Conservation (phyloP, 148 eudicot species). For the Vaccinium myrtillus region DNA sequence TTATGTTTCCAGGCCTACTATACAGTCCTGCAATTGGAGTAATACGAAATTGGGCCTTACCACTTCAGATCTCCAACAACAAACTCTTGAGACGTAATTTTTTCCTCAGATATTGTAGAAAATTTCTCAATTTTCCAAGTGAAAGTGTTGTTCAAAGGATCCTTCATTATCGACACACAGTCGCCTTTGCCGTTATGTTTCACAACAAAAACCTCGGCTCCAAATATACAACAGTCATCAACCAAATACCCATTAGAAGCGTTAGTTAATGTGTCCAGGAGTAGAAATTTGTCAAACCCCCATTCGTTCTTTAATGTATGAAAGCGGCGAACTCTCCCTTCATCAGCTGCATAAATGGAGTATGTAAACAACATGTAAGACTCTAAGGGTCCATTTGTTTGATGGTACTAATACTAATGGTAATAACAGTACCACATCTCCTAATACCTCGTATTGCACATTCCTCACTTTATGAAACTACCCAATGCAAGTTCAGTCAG, state of each 20-base stretch:
- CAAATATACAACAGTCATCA: conserved; percentile 5
- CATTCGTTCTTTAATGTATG: neutral
- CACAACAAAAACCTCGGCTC: neutral
- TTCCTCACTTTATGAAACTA: too few species aligned
- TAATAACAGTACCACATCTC: too few species aligned
- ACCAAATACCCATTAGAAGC: conserved; percentile 6
- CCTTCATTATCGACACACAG: neutral
- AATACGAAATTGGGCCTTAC: neutral
- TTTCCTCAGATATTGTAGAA: too few species aligned
- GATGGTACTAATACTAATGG: too few species aligned
- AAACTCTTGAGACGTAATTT: neutral
- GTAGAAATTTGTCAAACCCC: conserved; percentile 8
- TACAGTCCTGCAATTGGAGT: too few species aligned
- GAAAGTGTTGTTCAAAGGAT: neutral
- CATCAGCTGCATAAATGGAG: neutral
- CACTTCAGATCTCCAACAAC: neutral
- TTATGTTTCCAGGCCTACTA: too few species aligned
- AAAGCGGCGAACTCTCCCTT: neutral
- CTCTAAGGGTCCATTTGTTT: too few species aligned
- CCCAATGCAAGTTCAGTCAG: too few species aligned
- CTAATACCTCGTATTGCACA: too few species aligned
- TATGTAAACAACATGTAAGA: too few species aligned
- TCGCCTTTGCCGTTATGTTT: conserved; percentile 1
- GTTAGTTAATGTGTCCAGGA: neutral
- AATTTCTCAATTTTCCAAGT: neutral